phyloP scores from a whole-genome alignment of 345 rosid genomes.

The Eutrema heterophyllum region DNA sequence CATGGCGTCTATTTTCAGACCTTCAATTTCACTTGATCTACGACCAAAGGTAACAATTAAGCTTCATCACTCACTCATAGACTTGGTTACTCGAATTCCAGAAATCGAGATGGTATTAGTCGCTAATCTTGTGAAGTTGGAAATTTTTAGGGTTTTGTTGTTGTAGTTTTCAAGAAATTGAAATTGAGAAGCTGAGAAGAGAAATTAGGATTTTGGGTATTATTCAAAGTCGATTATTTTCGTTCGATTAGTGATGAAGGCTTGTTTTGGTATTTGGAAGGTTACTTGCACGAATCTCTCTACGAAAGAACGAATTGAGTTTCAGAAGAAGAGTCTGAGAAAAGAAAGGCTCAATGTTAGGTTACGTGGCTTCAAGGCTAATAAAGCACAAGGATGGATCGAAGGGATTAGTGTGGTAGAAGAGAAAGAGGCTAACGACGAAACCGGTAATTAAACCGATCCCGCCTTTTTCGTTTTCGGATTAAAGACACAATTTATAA shows the following conservation, averaged over 20 bases:
- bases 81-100: background rate
- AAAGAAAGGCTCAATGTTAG: slow-evolving; percentile 27
- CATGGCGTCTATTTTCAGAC: slow-evolving; percentile 70
- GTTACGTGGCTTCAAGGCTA: slow-evolving; percentile 29
- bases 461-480: background rate
- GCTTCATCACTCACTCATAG: background rate
- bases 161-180: background rate
- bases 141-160: background rate
- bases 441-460: slow-evolving; percentile 39
- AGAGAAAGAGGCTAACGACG: slow-evolving; percentile 42
- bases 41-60: slow-evolving; percentile 45
- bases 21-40: slow-evolving; percentile 37
- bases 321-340: slow-evolving; percentile 20
- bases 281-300: slow-evolving; percentile 16
- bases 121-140: background rate
- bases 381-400: slow-evolving; percentile 43
- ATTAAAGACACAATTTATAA: background rate
- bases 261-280: slow-evolving; percentile 9
- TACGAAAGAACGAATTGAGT: slow-evolving; percentile 21
- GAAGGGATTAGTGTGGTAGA: slow-evolving; percentile 41
- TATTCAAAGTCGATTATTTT: background rate
- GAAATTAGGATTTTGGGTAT: background rate
- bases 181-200: background rate
- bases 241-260: background rate
- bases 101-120: background rate